phyloP scores from a whole-genome alignment of 192 early-diverging fungal genomes.

The Coemansia sp. region DNA sequence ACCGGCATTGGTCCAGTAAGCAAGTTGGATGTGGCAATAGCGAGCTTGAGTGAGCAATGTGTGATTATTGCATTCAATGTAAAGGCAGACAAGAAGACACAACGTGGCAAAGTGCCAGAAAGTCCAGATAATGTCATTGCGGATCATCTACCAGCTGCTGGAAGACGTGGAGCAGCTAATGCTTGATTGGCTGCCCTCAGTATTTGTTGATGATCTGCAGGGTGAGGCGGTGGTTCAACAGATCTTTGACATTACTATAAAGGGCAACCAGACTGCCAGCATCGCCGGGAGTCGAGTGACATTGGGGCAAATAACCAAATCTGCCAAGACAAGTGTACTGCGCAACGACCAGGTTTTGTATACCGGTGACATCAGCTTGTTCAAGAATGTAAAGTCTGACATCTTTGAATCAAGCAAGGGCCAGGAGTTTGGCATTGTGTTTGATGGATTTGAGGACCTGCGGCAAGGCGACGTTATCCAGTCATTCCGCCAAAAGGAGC shows the following conservation, averaged over 20 bases:
- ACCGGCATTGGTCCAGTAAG: constrained; percentile 82
- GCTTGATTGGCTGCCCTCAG: constrained; percentile 73
- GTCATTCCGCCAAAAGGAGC: constrained; percentile 59
- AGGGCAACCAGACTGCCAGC: constrained; percentile 62
- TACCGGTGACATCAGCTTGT: constrained; percentile 50
- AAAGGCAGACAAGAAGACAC: constrained; percentile 74
- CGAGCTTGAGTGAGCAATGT: constrained; percentile 58
- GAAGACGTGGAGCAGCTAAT: constrained; percentile 84
- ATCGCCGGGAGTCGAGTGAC: constrained; percentile 85
- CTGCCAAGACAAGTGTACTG: constrained; percentile 64
- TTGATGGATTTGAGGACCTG: constrained; percentile 79
- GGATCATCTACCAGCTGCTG: constrained; percentile 91
- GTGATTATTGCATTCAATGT: constrained; percentile 87
- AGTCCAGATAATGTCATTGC: constrained; percentile 69
- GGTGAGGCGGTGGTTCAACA: constrained; percentile 88
- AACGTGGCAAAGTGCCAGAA: constrained; percentile 59
- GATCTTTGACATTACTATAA: constrained; percentile 79
- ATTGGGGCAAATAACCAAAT: constrained; percentile 67
- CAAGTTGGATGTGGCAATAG: constrained; percentile 82
- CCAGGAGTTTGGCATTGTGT: constrained; percentile 91
- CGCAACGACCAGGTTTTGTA: constrained; percentile 68
- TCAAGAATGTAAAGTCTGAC: constrained; percentile 90
- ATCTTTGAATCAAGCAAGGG: constrained; percentile 87
- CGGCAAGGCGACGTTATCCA: constrained; percentile 82
- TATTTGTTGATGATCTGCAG: constrained; percentile 70